These are phyloP conservation scores for Bonia amplexicaulis DNA, from an alignment of 176 grass and related monocot species.

Conservation along the genomic window DNA sequence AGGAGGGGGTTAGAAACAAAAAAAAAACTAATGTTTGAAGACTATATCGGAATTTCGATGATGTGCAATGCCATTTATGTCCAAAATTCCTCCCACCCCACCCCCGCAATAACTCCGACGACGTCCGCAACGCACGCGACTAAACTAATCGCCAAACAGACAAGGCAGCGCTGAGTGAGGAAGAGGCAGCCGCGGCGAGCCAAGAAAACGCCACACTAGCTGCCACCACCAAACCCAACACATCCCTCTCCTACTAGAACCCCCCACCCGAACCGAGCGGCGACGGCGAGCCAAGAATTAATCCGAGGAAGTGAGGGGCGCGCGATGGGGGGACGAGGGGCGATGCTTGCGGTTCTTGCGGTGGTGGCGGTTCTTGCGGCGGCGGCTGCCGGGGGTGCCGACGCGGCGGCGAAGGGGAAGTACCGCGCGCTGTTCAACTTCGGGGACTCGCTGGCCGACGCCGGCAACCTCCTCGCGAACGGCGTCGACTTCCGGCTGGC, in stretches of 20 bases:
- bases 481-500: slow-evolving; percentile 43
- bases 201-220: slow-evolving; percentile 11
- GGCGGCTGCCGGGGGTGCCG: background rate
- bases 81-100: too few species aligned
- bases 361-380: background rate
- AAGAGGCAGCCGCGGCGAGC: background rate
- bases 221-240: slow-evolving; percentile 5
- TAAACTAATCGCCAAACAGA: slow-evolving; percentile 29
- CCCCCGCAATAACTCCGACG: slow-evolving; percentile 21
- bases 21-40: too few species aligned
- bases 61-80: too few species aligned
- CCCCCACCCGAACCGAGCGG: slow-evolving; percentile 9
- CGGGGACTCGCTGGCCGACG: slow-evolving; percentile 79
- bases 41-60: too few species aligned
- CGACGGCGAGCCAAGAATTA: background rate
- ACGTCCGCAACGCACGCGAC: background rate
- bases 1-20: too few species aligned
- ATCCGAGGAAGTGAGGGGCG: background rate
- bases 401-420: slow-evolving; percentile 21
- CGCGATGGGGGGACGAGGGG: background rate
- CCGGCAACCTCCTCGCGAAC: slow-evolving; percentile 65
- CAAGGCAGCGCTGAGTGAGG: background rate
- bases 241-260: slow-evolving; percentile 28
- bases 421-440: slow-evolving; percentile 85
- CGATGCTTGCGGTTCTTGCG: background rate